These are phyloP conservation scores for Mortierella sp. DNA, from an alignment of 371 early-diverging fungal genomes.

Conservation along the genomic window DNA sequence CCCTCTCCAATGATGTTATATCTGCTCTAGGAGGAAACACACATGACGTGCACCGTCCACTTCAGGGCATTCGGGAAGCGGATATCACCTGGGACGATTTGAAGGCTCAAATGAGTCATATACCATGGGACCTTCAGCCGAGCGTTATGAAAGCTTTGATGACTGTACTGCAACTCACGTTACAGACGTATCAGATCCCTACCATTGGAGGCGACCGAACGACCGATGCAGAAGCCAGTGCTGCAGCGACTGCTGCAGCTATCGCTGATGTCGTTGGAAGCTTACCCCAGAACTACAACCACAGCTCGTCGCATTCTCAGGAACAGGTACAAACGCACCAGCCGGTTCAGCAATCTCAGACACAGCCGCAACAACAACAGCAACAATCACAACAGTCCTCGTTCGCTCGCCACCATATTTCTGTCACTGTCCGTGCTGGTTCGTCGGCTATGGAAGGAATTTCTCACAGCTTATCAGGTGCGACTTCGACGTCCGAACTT, in stretches of 20 bases:
- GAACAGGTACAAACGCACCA: conserved; percentile 2
- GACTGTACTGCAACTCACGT: conserved; percentile 22
- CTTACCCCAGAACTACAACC: conserved; percentile 20
- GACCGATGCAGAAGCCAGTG: conserved; percentile 28
- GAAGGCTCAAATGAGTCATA: conserved; percentile 23
- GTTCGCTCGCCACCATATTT: conserved; percentile 18
- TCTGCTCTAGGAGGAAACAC: conserved; percentile 9
- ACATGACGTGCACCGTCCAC: conserved; percentile 2
- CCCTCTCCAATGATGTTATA: conserved; percentile 25
- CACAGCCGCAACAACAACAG: conserved; percentile 5
- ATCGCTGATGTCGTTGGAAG: conserved; percentile 31
- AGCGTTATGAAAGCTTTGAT: conserved; percentile 35
- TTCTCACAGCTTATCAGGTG: conserved; percentile 3
- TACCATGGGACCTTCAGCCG: conserved; percentile 43
- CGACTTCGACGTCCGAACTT: conserved; percentile 21
- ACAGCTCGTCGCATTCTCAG: conserved; percentile 6
- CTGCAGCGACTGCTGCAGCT: conserved; percentile 37
- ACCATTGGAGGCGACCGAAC: conserved; percentile 12
- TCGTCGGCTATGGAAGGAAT: conserved; percentile 20
- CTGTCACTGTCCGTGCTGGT: not conserved
- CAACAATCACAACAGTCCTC: not conserved
- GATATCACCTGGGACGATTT: conserved; percentile 40
- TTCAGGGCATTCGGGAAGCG: conserved; percentile 3
- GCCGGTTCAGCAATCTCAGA: not conserved
- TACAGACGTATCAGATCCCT: conserved; percentile 30